phyloP scores from a whole-genome alignment of 2,329 filamentous ascomycete species.

The Pseudogymnoascus sp. region DNA sequence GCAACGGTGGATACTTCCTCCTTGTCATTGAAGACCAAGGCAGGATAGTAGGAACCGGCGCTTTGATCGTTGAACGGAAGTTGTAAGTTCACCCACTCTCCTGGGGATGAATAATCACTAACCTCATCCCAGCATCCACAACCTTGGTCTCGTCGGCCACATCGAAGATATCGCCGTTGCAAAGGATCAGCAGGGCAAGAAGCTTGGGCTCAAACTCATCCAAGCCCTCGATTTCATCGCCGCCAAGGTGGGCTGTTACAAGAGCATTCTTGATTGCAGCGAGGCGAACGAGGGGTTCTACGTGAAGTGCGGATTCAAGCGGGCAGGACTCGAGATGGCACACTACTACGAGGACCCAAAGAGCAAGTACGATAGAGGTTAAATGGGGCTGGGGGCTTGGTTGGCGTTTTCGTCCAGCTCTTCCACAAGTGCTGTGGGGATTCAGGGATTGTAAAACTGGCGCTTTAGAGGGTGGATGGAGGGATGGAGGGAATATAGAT shows the following conservation, averaged over 20 bases:
- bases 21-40: conserved; percentile 68
- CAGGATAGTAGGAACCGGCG: conserved; percentile 74
- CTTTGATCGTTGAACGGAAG: conserved; percentile 86
- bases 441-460: not conserved
- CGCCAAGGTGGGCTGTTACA: conserved; percentile 86
- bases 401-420: not conserved
- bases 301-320: conserved; percentile 90
- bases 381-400: not conserved
- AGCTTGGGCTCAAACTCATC: conserved; percentile 84
- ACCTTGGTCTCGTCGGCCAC: conserved; percentile 76
- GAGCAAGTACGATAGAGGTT: not conserved
- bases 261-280: conserved; percentile 93
- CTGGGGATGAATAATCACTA: conserved; percentile 13
- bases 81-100: conserved; percentile 50
- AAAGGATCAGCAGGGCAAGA: conserved; percentile 95
- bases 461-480: not conserved
- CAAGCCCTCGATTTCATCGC: conserved; percentile 87
- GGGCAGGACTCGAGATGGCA: conserved; percentile 91
- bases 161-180: conserved; percentile 97
- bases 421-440: conserved; percentile 7
- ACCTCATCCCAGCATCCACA: conserved; percentile 54
- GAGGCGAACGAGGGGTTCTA: conserved; percentile 97
- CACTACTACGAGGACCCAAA: conserved; percentile 59
- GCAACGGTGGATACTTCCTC: conserved; percentile 68
- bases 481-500: not conserved